These are phyloP conservation scores for Ocimum tenuiflorum DNA, from an alignment of 257 asterid genomes.

Conservation along the genomic window DNA sequence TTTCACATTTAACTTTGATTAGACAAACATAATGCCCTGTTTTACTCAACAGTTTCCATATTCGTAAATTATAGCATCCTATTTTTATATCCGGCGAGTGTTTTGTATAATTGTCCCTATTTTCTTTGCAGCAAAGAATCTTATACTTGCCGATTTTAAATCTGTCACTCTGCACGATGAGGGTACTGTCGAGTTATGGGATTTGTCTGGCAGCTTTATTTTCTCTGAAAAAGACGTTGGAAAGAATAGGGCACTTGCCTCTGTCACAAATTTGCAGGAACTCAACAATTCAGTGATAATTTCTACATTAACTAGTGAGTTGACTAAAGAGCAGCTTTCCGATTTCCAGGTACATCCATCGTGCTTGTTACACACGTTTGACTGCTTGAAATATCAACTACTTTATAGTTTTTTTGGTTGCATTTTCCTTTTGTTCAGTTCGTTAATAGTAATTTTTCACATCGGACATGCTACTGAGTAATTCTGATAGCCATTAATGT, in stretches of 20 bases:
- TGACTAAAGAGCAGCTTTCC: constrained; percentile 63
- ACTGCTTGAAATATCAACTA: neutral
- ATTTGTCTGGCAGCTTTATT: constrained; percentile 69
- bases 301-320: constrained; percentile 55
- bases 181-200: constrained; percentile 76
- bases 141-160: constrained; percentile 86
- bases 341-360: constrained; percentile 60
- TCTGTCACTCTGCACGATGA: constrained; percentile 88
- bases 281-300: constrained; percentile 75
- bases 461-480: neutral
- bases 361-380: neutral
- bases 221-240: constrained; percentile 78
- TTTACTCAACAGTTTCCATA: neutral
- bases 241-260: constrained; percentile 76
- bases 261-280: constrained; percentile 73
- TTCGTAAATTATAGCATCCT: too few species aligned
- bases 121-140: constrained; percentile 66
- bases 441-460: neutral
- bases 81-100: neutral
- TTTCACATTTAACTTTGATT: too few species aligned
- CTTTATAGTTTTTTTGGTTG: neutral
- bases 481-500: too few species aligned
- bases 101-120: neutral
- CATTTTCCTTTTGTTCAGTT: neutral
- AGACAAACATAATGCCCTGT: too few species aligned